Evolutionary conservation across 768 basidiomycete species (phyloP).

Genomic region (Termitomyces sp.): DNA sequence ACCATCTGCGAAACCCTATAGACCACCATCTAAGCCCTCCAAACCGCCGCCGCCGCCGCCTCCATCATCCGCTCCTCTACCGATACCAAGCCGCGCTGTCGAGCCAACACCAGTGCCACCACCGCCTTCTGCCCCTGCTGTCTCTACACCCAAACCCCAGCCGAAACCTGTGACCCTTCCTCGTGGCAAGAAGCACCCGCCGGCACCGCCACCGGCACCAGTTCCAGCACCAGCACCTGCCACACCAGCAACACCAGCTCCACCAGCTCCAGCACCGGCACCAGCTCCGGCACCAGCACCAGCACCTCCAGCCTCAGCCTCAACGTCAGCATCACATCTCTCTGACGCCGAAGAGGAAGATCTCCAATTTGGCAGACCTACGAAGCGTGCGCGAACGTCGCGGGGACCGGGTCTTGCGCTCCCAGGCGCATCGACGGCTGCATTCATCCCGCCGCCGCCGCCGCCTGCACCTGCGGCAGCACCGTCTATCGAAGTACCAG

Average conservation of each 20-base stretch:
- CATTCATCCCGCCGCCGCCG: conserved; percentile 21
- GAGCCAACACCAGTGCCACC: conserved; percentile 5
- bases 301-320: not conserved
- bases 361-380: conserved; percentile 44
- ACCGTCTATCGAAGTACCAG: conserved; percentile 1
- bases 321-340: not conserved
- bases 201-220: conserved; percentile 10
- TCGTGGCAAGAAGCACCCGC: conserved; percentile 18
- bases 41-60: conserved; percentile 14
- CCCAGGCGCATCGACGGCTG: conserved; percentile 26
- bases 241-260: not conserved
- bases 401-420: conserved; percentile 30
- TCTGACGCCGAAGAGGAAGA: conserved; percentile 41
- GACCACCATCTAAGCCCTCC: not conserved
- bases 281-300: not conserved
- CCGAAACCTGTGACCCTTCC: conserved; percentile 8
- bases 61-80: conserved; percentile 8
- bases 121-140: not conserved
- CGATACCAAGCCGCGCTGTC: conserved; percentile 2
- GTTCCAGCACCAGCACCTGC: not conserved
- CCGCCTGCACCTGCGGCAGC: conserved; percentile 15
- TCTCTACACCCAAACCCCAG: not conserved
- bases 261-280: not conserved
- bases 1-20: not conserved
- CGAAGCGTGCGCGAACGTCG: conserved; percentile 29